Evolutionary conservation across 805 yeast genomes (phyloP), one percentile per base, ranked within the genome.

Genomic region (Cyberlindnera samutprakarnensis): DNA sequence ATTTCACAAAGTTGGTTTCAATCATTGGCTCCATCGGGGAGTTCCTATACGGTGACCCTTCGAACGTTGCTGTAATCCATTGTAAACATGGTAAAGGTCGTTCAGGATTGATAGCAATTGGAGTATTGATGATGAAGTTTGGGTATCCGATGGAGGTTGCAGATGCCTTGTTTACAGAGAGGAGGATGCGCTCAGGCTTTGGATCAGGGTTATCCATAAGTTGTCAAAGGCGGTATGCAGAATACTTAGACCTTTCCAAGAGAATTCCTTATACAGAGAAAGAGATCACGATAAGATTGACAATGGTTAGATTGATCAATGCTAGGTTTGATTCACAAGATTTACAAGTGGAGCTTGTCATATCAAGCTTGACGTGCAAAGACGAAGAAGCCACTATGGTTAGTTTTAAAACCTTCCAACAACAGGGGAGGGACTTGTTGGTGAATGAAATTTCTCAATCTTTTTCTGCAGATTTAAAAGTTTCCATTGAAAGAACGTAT

Each of bases 81-180:
- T 90, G 97, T 52, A 77, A 81, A 47, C 83, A 84, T 42, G 97
- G 97, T 0, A 87, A 86, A 55, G 97, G 97, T 1, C 62, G 97
- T 18, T 78, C 95, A 0, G 96, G 97, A 0, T 68, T 87, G 2
- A 56, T 85, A 2, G 70, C 72, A 6, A 73, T 83, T 38, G 84
- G 87, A 0, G 81, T 75, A 47, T 53, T 88, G 39, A 78, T 87
- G 72, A 64, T 62, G 31, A 51, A 56, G 31, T 51, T 53, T 21
- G 57, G 57, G 3, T 33, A 62, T 33, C 38, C 64, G 0, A 59
- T 67, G 11, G 54, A 58, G 2, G 64, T 61, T 14, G 83, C 87
- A 2, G 61, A 70, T 25, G 54, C 53, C 0, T 36, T 63, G 7
- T 87, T 80, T 50, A 72, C 80, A 3, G 35, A 46, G 7, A 61